Conservation (phyloP, 2,329 filamentous ascomycete species). For the Phoma sp. region DNA sequence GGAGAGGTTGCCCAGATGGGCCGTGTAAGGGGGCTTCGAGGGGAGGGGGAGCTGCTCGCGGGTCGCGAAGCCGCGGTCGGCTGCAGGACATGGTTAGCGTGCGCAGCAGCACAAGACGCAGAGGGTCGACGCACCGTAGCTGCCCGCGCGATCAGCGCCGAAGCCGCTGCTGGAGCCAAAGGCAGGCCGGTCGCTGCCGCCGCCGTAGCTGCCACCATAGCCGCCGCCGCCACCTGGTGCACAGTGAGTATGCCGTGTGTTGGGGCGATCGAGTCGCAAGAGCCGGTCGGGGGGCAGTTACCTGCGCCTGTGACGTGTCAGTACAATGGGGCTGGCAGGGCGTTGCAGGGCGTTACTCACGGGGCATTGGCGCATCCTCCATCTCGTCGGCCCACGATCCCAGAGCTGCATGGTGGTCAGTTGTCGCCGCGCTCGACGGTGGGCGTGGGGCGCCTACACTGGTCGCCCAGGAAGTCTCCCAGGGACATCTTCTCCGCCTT, state of each 20-base stretch:
- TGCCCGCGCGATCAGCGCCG: conserved; percentile 47
- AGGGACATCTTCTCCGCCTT: conserved; percentile 97
- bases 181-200: conserved; percentile 58
- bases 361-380: conserved; percentile 79
- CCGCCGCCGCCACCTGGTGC: conserved; percentile 43
- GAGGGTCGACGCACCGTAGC: conserved; percentile 45
- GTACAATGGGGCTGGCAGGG: conserved; percentile 8
- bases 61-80: conserved; percentile 42
- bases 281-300: conserved; percentile 22
- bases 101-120: conserved; percentile 15
- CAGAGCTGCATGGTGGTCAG: conserved; percentile 61
- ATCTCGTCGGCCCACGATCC: conserved; percentile 99
- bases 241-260: conserved; percentile 27
- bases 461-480: conserved; percentile 91
- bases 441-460: conserved; percentile 69
- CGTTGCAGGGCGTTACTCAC: conserved; percentile 60
- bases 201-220: conserved; percentile 50
- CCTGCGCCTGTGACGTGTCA: conserved; percentile 41
- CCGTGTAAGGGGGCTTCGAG: conserved; percentile 91
- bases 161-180: conserved; percentile 54
- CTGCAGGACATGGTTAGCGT: conserved; percentile 23
- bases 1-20: conserved; percentile 94
- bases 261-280: not conserved
- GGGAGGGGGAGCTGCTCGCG: conserved; percentile 87
- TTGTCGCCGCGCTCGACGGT: conserved; percentile 27